phyloP scores from a whole-genome alignment of 2,329 filamentous ascomycete genomes.

The Talaromyces sp. region DNA sequence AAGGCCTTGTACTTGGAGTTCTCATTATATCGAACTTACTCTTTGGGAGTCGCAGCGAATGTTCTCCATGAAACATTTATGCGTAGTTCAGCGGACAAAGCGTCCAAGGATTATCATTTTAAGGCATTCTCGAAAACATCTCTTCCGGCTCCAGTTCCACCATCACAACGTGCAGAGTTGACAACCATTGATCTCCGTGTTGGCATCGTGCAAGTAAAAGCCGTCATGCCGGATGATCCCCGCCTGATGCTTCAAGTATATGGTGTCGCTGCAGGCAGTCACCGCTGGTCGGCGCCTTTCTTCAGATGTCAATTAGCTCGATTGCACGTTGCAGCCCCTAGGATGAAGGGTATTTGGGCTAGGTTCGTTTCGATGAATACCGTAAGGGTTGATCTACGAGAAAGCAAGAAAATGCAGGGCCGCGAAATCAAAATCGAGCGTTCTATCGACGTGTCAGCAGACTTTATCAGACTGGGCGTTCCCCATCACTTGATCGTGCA shows the following conservation, averaged over 20 bases:
- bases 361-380: slow-evolving; percentile 78
- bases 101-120: slow-evolving; percentile 11
- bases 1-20: slow-evolving; percentile 79
- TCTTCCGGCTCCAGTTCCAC: slow-evolving; percentile 19
- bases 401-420: slow-evolving; percentile 63
- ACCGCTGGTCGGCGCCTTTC: slow-evolving; percentile 83
- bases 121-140: slow-evolving; percentile 15
- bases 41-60: slow-evolving; percentile 71
- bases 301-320: slow-evolving; percentile 69
- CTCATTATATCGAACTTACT: slow-evolving; percentile 89
- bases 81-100: slow-evolving; percentile 18
- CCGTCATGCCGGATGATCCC: slow-evolving; percentile 82
- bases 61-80: slow-evolving; percentile 66
- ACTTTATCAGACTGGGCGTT: slow-evolving; percentile 80
- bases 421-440: slow-evolving; percentile 63
- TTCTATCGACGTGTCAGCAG: slow-evolving; percentile 75
- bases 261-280: slow-evolving; percentile 71
- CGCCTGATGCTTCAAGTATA: slow-evolving; percentile 85
- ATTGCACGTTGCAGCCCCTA: slow-evolving; percentile 82
- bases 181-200: slow-evolving; percentile 77
- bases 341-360: slow-evolving; percentile 78
- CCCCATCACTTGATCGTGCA: slow-evolving; percentile 88
- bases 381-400: slow-evolving; percentile 71
- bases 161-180: slow-evolving; percentile 51
- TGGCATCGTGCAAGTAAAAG: slow-evolving; percentile 79